Base-by-base conservation (phyloP, 1,139 yeast species). In the Hemisphaericaspora subhashii region DNA sequence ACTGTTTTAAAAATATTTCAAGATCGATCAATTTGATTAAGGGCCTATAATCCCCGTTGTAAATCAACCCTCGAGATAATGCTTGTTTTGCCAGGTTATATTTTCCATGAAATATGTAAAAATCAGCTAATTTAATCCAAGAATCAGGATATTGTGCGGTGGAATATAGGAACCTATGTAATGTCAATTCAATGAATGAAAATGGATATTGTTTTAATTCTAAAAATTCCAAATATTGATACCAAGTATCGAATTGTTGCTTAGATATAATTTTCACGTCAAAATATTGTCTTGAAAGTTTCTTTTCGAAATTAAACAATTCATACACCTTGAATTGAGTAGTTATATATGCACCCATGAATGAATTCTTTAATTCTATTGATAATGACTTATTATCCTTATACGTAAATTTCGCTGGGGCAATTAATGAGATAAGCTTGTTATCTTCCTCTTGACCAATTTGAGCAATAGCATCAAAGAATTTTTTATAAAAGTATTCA, bases 91-190 rank as follows among this genome's bases (percentile, higher is more conserved):
- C 79, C 9, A 52, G 47, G 11, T 58, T 58, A 14, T 58, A 43
- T 16, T 65, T 50, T 14, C 60, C 56, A 12, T 52, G 43, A 26
- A 55, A 53, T 1, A 76, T 50, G 35, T 64, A 62, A 47, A 60
- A 76, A 48, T 86, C 72, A 2, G 79, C 62, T 51, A 78, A 83
- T 37, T 79, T 72, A 18, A 82, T 54, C 90, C 94, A 86, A 33
- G 85, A 64, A 27, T 63, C 65, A 2, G 77, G 74, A 46, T 82
- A 77, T 11, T 62, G 55, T 0, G 81, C 79, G 3, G 81, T 69
- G 0, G 77, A 62, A 4, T 79, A 64, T 4, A 83, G 45, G 35
- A 83, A 76, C 41, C 90, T 60, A 47, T 81, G 83, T 52, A 81
- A 86, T 1, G 74, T 53, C 25, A 74, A 64, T 9, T 58, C 57